Conservation (phyloP, 805 yeast species). For the Myxozyma lipomycoides region DNA sequence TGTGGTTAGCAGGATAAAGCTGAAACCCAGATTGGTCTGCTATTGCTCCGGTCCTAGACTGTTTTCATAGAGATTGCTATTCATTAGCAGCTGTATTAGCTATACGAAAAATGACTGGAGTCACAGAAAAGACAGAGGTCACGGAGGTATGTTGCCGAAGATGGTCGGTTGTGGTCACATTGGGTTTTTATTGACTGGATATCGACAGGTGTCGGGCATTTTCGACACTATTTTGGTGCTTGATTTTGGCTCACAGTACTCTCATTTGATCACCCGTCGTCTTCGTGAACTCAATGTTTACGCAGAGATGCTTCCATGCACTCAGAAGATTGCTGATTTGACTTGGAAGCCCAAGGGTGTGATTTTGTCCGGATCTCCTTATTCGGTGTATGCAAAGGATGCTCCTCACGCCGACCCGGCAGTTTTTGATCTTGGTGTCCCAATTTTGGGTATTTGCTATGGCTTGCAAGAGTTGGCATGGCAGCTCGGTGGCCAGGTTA, state of each 20-base stretch:
- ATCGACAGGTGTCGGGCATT: slow-evolving; percentile 66
- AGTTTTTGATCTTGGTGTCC: slow-evolving; percentile 80
- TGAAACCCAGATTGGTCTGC: too few relatives aligned
- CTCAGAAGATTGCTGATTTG: slow-evolving; percentile 90
- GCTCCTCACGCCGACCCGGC: slow-evolving; percentile 98
- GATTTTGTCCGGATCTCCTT: slow-evolving; percentile 95
- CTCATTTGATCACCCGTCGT: slow-evolving; percentile 94
- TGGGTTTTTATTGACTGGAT: neutral
- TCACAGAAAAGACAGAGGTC: slow-evolving; percentile 13
- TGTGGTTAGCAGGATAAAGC: too few relatives aligned
- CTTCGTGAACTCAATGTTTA: slow-evolving; percentile 96
- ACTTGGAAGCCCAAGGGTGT: slow-evolving; percentile 95
- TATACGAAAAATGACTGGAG: slow-evolving; percentile 15
- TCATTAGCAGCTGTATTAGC: too few relatives aligned
- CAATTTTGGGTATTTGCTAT: slow-evolving; percentile 95
- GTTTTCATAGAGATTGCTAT: too few relatives aligned
- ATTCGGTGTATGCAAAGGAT: slow-evolving; percentile 91
- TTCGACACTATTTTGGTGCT: slow-evolving; percentile 96
- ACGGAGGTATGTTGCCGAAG: slow-evolving; percentile 13
- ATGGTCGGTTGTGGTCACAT: neutral
- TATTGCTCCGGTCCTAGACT: too few relatives aligned
- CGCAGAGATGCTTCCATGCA: slow-evolving; percentile 99
- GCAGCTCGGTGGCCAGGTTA: slow-evolving; percentile 86
- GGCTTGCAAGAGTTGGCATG: slow-evolving; percentile 99
- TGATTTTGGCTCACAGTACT: slow-evolving; percentile 98